Percentiles rank a stretch among this genome's conserved stretches.
These are phyloP conservation scores for Alloascoidea hylecoeti DNA, from an alignment of 805 yeast species.

Conservation along the genomic window DNA sequence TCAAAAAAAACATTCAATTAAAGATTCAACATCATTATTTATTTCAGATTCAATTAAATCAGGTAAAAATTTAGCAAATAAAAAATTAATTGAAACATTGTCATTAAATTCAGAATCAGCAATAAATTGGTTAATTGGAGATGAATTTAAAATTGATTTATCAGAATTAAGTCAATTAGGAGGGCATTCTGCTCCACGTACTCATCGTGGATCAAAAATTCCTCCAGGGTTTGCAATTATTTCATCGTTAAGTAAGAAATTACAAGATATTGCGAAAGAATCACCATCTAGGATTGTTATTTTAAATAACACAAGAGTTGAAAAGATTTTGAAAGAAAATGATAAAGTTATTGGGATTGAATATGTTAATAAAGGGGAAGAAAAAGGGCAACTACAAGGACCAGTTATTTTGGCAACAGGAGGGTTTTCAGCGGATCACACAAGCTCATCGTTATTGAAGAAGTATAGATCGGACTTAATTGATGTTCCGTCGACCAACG, in stretches of 20 bases:
- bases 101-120: slow-evolving; percentile 52
- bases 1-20: slow-evolving; percentile 32
- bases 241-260: slow-evolving; percentile 32
- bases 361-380: slow-evolving; percentile 7
- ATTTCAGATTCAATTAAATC: slow-evolving; percentile 54
- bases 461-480: slow-evolving; percentile 45
- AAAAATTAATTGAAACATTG: slow-evolving; percentile 41
- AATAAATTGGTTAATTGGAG: slow-evolving; percentile 61
- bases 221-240: slow-evolving; percentile 53
- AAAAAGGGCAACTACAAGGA: slow-evolving; percentile 19
- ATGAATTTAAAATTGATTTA: slow-evolving; percentile 44
- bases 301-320: slow-evolving; percentile 25
- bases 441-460: slow-evolving; percentile 30
- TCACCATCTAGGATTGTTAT: slow-evolving; percentile 29
- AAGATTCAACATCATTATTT: slow-evolving; percentile 46
- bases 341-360: slow-evolving; percentile 24
- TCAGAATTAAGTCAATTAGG: slow-evolving; percentile 64
- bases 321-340: slow-evolving; percentile 22
- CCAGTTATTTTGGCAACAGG: slow-evolving; percentile 54
- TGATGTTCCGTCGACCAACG: slow-evolving; percentile 44
- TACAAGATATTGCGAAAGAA: slow-evolving; percentile 28
- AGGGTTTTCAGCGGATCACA: slow-evolving; percentile 54
- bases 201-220: slow-evolving; percentile 63
- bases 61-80: slow-evolving; percentile 46
- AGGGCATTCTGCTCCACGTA: slow-evolving; percentile 70